Conservation (phyloP, 1,284 basidiomycete genomes). For the Boletellus deceptivus region DNA sequence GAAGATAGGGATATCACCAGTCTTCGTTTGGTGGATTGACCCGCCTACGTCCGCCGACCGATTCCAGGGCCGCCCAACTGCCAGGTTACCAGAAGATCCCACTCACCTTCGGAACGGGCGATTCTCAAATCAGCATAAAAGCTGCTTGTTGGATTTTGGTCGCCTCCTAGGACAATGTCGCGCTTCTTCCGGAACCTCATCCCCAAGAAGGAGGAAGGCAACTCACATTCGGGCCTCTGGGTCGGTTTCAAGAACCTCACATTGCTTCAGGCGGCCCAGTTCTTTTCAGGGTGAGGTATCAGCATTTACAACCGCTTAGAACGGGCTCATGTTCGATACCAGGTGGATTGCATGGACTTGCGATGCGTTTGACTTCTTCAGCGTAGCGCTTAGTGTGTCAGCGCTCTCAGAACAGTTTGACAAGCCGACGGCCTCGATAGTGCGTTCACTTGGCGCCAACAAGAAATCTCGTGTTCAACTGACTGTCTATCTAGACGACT, state of each 20-base stretch:
- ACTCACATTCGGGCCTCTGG: slow-evolving; percentile 36
- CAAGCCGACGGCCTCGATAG: slow-evolving; percentile 50
- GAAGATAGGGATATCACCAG: slow-evolving; percentile 4
- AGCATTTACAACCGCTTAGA: background rate
- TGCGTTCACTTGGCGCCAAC: slow-evolving; percentile 34
- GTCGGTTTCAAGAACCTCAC: slow-evolving; percentile 42
- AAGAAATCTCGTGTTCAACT: background rate
- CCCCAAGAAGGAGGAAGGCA: slow-evolving; percentile 44
- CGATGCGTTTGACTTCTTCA: slow-evolving; percentile 84
- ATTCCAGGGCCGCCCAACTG: background rate
- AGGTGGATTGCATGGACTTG: slow-evolving; percentile 81
- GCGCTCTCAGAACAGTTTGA: slow-evolving; percentile 56
- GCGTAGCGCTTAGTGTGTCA: slow-evolving; percentile 70
- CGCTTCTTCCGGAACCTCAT: slow-evolving; percentile 40
- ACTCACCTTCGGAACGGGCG: slow-evolving; percentile 1
- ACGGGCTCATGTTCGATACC: slow-evolving; percentile 2
- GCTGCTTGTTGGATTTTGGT: background rate
- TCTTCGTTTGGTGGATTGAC: background rate
- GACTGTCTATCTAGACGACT: slow-evolving; percentile 50
- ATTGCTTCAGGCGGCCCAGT: slow-evolving; percentile 53
- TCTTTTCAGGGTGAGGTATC: slow-evolving; percentile 54
- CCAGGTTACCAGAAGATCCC: background rate
- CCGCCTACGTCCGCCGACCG: background rate
- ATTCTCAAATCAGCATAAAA: slow-evolving; percentile 17
- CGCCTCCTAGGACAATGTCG: slow-evolving; percentile 15